Percentiles rank a stretch among this genome's conserved stretches.
Conservation (phyloP, 176 grass and related monocot species). For the Calamus simplicifolius region DNA sequence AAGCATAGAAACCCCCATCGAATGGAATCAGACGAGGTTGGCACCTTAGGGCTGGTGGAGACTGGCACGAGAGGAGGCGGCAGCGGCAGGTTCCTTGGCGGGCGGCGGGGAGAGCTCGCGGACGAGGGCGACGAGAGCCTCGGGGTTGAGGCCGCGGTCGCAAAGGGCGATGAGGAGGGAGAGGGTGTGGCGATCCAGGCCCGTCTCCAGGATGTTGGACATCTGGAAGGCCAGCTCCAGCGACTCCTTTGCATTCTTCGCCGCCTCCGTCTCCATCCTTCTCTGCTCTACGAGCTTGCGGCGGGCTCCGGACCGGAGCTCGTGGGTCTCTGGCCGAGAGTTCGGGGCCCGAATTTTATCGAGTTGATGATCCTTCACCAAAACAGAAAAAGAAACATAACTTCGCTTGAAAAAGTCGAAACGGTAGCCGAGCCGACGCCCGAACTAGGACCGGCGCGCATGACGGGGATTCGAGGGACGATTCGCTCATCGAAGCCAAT, state of each 20-base stretch:
- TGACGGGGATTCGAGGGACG: too few relatives aligned
- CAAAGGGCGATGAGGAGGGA: slow-evolving; percentile 16
- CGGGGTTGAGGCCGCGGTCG: slow-evolving; percentile 14
- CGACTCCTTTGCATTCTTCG: slow-evolving; percentile 13
- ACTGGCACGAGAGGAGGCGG: neutral
- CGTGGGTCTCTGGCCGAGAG: too few relatives aligned
- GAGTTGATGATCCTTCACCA: too few relatives aligned
- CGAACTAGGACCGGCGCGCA: too few relatives aligned
- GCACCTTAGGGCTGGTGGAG: neutral
- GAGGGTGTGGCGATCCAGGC: slow-evolving; percentile 17
- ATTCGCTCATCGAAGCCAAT: too few relatives aligned
- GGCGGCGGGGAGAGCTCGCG: slow-evolving; percentile 1
- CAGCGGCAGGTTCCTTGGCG: neutral
- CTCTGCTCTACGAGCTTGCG: neutral
- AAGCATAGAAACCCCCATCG: too few relatives aligned
- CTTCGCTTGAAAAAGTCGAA: too few relatives aligned
- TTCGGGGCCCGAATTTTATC: too few relatives aligned
- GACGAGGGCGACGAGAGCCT: slow-evolving; percentile 8
- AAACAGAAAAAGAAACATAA: too few relatives aligned
- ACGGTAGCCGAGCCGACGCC: too few relatives aligned
- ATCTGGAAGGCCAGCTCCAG: slow-evolving; percentile 17
- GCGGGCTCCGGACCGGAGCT: too few relatives aligned
- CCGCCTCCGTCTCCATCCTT: neutral
- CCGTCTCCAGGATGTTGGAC: slow-evolving; percentile 14
- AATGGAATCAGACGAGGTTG: too few relatives aligned